Evolutionary conservation across 2,329 filamentous ascomycete species (phyloP), one percentile per base, ranked within the genome.

Genomic region (Colletotrichum melonis): DNA sequence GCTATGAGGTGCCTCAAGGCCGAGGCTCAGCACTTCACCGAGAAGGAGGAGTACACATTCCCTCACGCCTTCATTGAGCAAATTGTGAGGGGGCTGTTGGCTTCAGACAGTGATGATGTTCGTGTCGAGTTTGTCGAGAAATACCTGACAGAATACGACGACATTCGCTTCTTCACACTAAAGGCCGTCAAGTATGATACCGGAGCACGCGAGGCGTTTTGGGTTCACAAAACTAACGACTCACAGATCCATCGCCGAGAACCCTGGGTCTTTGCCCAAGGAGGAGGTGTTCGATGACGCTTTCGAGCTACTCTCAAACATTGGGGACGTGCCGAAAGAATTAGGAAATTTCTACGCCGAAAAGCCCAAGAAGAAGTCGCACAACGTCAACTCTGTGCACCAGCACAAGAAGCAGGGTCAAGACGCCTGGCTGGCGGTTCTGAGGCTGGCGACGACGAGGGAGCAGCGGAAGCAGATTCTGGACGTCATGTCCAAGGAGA

Each of bases 1-100:
- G 89, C 92, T 69, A 97, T 98, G 95, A 92, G 93, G 68, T 83
- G 97, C 60, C 85, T 97, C 76, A 97, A 97, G 85, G 92, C 93
- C 63, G 94, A 97, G 80, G 92, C 89, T 22, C 89, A 90, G 75
- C 85, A 90, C 78, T 80, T 91, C 46, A 88, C 87, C 68, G 88
- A 88, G 69, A 89, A 88, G 28, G 88, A 90, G 7, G 90, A 92
- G 58, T 90, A 92, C 78, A 89, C 86, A 16, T 97, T 97, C 83
- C 92, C 93, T 3, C 89, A 89, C 26, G 84, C 86, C 0, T 90
- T 93, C 55, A 89, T 98, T 67, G 86, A 86, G 54, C 87, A 89
- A 12, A 88, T 97, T 35, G 84, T 98, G 12, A 83, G 86, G 49
- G 86, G 86, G 0, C 78, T 98, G 3, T 79, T 97, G 22, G 84